A percentile compares a stretch with the other conserved stretches of the same genome.
phyloP scores from a whole-genome alignment of 176 grass and related monocot genomes.

The Luzula sylvatica region DNA sequence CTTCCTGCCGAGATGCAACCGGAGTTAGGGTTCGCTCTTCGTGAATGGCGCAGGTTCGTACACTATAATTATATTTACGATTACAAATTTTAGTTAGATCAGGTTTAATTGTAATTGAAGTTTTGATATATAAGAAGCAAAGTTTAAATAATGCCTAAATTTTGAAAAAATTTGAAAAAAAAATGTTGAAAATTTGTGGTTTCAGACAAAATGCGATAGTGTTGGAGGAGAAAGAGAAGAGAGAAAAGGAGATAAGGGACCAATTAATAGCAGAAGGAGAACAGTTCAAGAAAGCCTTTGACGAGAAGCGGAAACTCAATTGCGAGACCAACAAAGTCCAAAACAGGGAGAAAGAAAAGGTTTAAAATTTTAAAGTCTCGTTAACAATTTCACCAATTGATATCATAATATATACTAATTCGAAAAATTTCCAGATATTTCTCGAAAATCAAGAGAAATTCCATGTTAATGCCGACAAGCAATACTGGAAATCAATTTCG shows the following conservation, averaged over 20 bases:
- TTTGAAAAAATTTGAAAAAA: background rate
- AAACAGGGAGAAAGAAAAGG: slow-evolving; percentile 92
- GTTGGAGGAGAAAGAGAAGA: slow-evolving; percentile 73
- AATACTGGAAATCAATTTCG: slow-evolving; percentile 89
- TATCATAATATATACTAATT: background rate
- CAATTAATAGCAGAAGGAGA: slow-evolving; percentile 83
- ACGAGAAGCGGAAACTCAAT: slow-evolving; percentile 74
- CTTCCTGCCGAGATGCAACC: slow-evolving; percentile 56
- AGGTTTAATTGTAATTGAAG: too few relatives aligned
- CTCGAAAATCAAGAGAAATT: slow-evolving; percentile 66
- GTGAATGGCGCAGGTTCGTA: slow-evolving; percentile 75
- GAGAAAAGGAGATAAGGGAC: slow-evolving; percentile 63
- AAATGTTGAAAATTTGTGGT: background rate
- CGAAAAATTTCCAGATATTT: slow-evolving; percentile 34
- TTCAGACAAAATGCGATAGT: slow-evolving; percentile 78
- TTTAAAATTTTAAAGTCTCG: slow-evolving; percentile 3
- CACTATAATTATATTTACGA: background rate
- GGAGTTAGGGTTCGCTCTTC: slow-evolving; percentile 54
- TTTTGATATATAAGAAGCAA: background rate
- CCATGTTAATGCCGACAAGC: slow-evolving; percentile 61
- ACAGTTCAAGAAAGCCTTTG: slow-evolving; percentile 69
- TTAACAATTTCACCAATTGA: background rate
- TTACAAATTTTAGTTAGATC: too few relatives aligned
- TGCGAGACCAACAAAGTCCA: slow-evolving; percentile 42
- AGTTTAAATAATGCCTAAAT: background rate